A percentile compares a stretch with the other conserved stretches of the same genome.
Conservation (phyloP, 805 yeast species). For the Yamadazyma scolyti region DNA sequence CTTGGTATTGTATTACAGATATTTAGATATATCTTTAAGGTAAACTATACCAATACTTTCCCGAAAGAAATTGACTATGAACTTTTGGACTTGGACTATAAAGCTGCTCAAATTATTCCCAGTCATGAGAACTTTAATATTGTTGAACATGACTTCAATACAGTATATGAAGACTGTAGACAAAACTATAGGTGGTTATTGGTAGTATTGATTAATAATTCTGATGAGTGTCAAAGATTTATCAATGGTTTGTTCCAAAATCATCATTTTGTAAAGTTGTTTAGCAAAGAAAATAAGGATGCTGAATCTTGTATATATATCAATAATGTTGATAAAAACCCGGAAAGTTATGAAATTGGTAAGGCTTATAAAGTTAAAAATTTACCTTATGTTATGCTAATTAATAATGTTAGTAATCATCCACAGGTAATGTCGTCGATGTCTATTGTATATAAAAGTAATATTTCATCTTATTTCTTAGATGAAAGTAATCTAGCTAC, state of each 20-base stretch:
- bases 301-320: slow-evolving; percentile 25
- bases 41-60: slow-evolving; percentile 12
- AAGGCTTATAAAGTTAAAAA: slow-evolving; percentile 23
- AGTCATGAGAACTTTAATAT: slow-evolving; percentile 10
- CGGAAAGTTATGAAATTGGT: slow-evolving; percentile 38
- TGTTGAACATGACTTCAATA: slow-evolving; percentile 23
- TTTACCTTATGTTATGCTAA: slow-evolving; percentile 35
- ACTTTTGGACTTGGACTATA: slow-evolving; percentile 17
- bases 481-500: slow-evolving; percentile 5
- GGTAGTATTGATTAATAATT: slow-evolving; percentile 27
- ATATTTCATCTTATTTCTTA: slow-evolving; percentile 18
- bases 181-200: slow-evolving; percentile 29
- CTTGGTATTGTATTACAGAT: slow-evolving; percentile 5
- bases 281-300: slow-evolving; percentile 18
- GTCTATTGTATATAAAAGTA: slow-evolving; percentile 34
- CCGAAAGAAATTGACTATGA: slow-evolving; percentile 26
- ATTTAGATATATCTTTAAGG: slow-evolving; percentile 6
- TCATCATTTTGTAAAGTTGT: slow-evolving; percentile 16
- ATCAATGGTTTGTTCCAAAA: slow-evolving; percentile 12
- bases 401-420: slow-evolving; percentile 33
- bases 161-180: slow-evolving; percentile 23
- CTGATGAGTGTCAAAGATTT: slow-evolving; percentile 16
- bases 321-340: slow-evolving; percentile 26
- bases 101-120: slow-evolving; percentile 2
- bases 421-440: slow-evolving; percentile 35